Percentiles rank a stretch among this genome's conserved stretches.
Evolutionary conservation across 176 grass and related monocot genomes (phyloP).

Genomic region (Areca catechu): DNA sequence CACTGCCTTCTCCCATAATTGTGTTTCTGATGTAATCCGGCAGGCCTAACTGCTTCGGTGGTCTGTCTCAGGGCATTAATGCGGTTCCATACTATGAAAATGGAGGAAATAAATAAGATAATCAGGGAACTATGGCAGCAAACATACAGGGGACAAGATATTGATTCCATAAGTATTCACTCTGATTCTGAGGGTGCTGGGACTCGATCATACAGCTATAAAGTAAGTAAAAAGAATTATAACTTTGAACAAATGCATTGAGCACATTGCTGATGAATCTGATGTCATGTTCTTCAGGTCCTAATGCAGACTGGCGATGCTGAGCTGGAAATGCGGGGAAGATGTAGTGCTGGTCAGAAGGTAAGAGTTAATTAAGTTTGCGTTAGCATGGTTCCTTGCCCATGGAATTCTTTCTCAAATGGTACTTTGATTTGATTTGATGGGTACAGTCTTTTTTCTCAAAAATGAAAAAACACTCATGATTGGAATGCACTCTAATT

Average conservation of each 20-base stretch:
- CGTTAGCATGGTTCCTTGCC: no score
- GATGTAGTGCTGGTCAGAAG: constrained; percentile 99
- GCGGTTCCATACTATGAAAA: constrained; percentile 97
- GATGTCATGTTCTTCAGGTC: constrained; percentile 35
- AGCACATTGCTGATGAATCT: neutral
- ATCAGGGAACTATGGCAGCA: constrained; percentile 99
- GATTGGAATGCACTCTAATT: no score
- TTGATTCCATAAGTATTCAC: constrained; percentile 88
- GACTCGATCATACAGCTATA: constrained; percentile 90
- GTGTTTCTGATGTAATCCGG: neutral
- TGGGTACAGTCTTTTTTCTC: no score
- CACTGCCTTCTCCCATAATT: no score
- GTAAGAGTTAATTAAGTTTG: constrained; percentile 17
- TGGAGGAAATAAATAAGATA: constrained; percentile 99
- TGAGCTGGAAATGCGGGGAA: constrained; percentile 94
- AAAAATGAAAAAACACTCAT: no score
- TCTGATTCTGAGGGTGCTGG: constrained; percentile 91
- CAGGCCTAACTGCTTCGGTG: no score
- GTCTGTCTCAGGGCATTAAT: constrained; percentile 64
- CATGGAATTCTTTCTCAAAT: no score
- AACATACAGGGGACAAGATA: constrained; percentile 95
- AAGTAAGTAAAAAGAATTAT: constrained; percentile 34
- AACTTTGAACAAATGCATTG: no score
- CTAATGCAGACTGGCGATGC: constrained; percentile 96
- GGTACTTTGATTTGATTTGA: no score